Conservation (phyloP, 75 land plant species). For the Cupressus sempervirens region DNA sequence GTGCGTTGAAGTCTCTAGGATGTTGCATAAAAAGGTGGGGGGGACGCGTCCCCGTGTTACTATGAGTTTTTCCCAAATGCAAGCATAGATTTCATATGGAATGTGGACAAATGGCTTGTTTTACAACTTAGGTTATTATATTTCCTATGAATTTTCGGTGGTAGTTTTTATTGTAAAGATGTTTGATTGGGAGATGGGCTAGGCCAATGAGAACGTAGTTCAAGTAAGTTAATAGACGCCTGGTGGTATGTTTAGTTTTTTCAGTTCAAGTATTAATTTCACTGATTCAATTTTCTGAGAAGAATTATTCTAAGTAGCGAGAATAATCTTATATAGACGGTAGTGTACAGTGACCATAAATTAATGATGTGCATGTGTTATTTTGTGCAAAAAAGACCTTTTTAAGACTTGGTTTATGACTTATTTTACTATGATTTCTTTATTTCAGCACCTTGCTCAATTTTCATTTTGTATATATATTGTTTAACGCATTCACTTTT, state of each 20-base stretch:
- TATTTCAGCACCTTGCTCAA: not conserved
- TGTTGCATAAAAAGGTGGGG: too few species aligned
- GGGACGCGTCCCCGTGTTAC: too few species aligned
- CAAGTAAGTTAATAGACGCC: too few species aligned
- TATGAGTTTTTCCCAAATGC: too few species aligned
- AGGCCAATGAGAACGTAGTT: too few species aligned
- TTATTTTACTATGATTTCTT: not conserved
- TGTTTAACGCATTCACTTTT: not conserved
- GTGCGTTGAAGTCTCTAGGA: too few species aligned
- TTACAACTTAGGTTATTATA: constrained; percentile 45
- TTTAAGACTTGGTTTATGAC: too few species aligned
- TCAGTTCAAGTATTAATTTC: not conserved
- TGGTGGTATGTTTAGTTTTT: not conserved
- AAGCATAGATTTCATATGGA: too few species aligned
- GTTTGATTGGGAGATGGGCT: too few species aligned
- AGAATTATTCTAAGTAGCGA: not conserved
- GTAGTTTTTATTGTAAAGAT: not conserved
- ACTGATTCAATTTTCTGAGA: not conserved
- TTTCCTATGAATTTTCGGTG: not conserved
- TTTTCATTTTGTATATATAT: not conserved
- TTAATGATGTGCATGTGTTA: not conserved
- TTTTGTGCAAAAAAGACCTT: not conserved
- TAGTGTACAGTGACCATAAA: not conserved
- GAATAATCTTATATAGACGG: not conserved
- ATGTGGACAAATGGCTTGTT: too few species aligned